These are phyloP conservation scores for Huntiella savannae DNA, from an alignment of 2,329 filamentous ascomycete genomes.

Conservation along the genomic window DNA sequence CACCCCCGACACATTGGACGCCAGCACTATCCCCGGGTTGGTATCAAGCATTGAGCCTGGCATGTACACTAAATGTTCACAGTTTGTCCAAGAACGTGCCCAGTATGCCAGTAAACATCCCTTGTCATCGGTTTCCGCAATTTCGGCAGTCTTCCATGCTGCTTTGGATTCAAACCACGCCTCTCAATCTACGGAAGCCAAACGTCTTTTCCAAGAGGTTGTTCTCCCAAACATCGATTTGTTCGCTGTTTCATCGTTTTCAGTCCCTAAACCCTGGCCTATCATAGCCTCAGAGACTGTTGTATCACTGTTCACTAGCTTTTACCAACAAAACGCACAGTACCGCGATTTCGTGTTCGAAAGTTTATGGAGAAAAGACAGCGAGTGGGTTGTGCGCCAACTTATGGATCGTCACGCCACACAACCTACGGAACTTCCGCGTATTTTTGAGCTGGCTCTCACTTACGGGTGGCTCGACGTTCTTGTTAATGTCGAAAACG, in stretches of 20 bases:
- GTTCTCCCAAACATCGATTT: slow-evolving; percentile 58
- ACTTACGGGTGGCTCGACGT: slow-evolving; percentile 72
- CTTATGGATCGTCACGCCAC: slow-evolving; percentile 68
- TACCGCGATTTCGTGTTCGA: slow-evolving; percentile 79
- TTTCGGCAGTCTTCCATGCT: slow-evolving; percentile 48
- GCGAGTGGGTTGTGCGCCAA: slow-evolving; percentile 63
- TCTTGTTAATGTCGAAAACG: slow-evolving; percentile 58
- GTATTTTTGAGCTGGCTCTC: slow-evolving; percentile 43
- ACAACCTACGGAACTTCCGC: slow-evolving; percentile 33
- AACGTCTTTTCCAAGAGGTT: slow-evolving; percentile 45
- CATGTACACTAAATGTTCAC: slow-evolving; percentile 31
- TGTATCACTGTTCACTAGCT: slow-evolving; percentile 62
- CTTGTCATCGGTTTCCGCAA: slow-evolving; percentile 70
- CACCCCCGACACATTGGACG: slow-evolving; percentile 57
- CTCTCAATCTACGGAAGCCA: slow-evolving; percentile 43
- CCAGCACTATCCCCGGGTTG: slow-evolving; percentile 65
- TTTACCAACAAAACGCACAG: slow-evolving; percentile 57
- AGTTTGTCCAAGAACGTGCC: slow-evolving; percentile 32
- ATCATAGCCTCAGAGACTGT: slow-evolving; percentile 55
- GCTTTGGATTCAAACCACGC: slow-evolving; percentile 41
- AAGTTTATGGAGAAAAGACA: slow-evolving; percentile 80
- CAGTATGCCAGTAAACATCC: slow-evolving; percentile 59
- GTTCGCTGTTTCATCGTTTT: slow-evolving; percentile 60
- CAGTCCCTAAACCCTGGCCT: slow-evolving; percentile 61
- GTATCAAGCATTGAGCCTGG: slow-evolving; percentile 54